Percentiles rank a stretch among this genome's conserved stretches.
Evolutionary conservation across 805 yeast species (phyloP).

Genomic region (Torulaspora delbrueckii): DNA sequence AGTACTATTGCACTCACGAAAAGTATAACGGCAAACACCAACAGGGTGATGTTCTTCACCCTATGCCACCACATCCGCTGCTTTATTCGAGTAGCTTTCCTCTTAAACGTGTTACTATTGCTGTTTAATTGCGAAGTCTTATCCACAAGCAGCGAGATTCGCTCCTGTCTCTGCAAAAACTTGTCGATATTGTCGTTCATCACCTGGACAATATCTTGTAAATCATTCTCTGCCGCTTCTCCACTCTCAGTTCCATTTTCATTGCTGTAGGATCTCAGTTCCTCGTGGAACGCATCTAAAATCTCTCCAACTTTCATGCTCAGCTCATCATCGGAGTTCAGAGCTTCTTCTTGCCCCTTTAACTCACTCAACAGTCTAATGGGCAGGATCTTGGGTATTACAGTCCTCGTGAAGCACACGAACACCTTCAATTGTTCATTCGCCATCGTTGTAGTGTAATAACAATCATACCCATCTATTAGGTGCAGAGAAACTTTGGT

Average conservation of each 20-base stretch:
- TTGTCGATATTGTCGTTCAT: conserved; percentile 38
- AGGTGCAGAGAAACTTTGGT: conserved; percentile 30
- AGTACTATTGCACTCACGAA: conserved; percentile 23
- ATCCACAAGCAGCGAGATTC: conserved; percentile 64
- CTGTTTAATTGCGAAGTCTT: conserved; percentile 71
- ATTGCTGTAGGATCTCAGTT: conserved; percentile 24
- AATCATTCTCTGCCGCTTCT: conserved; percentile 28
- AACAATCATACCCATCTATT: conserved; percentile 35
- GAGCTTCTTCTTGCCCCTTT: conserved; percentile 19
- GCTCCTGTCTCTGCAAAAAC: conserved; percentile 72
- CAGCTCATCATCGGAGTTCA: conserved; percentile 23
- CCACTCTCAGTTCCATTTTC: conserved; percentile 19
- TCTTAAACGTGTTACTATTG: conserved; percentile 63
- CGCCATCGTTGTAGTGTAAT: conserved; percentile 27
- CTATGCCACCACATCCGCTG: conserved; percentile 69
- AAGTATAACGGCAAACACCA: conserved; percentile 23
- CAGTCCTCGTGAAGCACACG: conserved; percentile 27
- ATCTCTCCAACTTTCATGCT: conserved; percentile 25
- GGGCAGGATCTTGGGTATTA: conserved; percentile 32
- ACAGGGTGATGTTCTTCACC: conserved; percentile 33
- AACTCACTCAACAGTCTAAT: conserved; percentile 32
- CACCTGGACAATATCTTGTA: conserved; percentile 32
- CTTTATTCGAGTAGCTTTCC: conserved; percentile 58
- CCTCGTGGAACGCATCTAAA: conserved; percentile 30
- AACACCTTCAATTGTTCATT: conserved; percentile 14